Conservation (phyloP, 2,329 filamentous ascomycete species). For the Drechmeria coniospora region DNA sequence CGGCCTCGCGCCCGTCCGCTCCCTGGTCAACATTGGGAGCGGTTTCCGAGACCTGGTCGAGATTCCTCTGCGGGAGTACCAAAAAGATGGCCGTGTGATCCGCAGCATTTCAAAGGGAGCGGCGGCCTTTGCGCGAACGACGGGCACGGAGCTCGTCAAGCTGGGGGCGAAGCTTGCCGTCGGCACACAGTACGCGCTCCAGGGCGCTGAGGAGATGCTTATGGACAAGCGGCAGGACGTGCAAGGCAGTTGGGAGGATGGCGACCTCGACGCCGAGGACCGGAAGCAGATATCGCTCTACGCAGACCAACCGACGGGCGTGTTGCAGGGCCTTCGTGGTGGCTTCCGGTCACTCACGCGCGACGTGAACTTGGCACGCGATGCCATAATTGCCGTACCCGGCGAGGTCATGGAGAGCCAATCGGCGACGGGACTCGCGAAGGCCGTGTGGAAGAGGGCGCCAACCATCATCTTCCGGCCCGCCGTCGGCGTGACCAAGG, state of each 20-base stretch:
- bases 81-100: conserved; percentile 82
- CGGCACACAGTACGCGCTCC: conserved; percentile 83
- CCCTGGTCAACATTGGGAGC: conserved; percentile 78
- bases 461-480: conserved; percentile 90
- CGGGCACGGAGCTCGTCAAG: conserved; percentile 85
- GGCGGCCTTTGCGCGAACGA: conserved; percentile 78
- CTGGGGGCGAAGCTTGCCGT: conserved; percentile 88
- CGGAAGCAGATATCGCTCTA: conserved; percentile 77
- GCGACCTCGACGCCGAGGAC: conserved; percentile 50
- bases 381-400: conserved; percentile 90
- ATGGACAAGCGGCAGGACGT: conserved; percentile 22
- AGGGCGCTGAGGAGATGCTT: conserved; percentile 74
- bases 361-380: conserved; percentile 71
- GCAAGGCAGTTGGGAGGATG: conserved; percentile 38
- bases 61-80: conserved; percentile 82
- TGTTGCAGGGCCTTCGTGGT: conserved; percentile 70
- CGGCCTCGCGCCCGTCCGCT: conserved; percentile 77
- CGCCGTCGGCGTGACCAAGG: conserved; percentile 79
- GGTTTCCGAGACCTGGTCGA: conserved; percentile 78
- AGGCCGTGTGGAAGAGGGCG: conserved; percentile 62
- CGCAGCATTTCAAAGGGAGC: conserved; percentile 87
- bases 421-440: conserved; percentile 65
- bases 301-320: conserved; percentile 81
- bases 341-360: conserved; percentile 72
- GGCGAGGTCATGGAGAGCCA: conserved; percentile 79